Conservation (phyloP, 352 stramenopile species). For the Blastocystis sp. region DNA sequence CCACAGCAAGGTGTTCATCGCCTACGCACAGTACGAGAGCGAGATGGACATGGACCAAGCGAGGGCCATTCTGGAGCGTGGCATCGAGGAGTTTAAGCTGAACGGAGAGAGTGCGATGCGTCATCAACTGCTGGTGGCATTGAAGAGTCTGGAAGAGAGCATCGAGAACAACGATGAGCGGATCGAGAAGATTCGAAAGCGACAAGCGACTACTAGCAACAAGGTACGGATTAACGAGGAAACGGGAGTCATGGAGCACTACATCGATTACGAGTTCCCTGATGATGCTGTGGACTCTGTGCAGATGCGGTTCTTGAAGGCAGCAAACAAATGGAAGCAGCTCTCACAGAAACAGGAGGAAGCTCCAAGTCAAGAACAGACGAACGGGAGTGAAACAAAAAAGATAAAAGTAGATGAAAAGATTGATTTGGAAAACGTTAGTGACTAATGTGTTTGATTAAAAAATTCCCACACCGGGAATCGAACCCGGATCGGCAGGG, state of each 20-base stretch:
- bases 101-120: slow-evolving; percentile 68
- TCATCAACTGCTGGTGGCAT: slow-evolving; percentile 9
- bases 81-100: slow-evolving; percentile 70
- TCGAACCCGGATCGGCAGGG: slow-evolving; percentile 62
- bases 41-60: slow-evolving; percentile 66
- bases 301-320: slow-evolving; percentile 93
- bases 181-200: slow-evolving; percentile 82
- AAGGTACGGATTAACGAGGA: slow-evolving; percentile 86
- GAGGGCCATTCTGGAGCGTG: slow-evolving; percentile 31
- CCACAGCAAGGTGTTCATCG: slow-evolving; percentile 93
- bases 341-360: slow-evolving; percentile 64
- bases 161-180: slow-evolving; percentile 82
- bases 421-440: slow-evolving; percentile 65
- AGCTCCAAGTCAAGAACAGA: slow-evolving; percentile 42
- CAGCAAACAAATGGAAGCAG: slow-evolving; percentile 90
- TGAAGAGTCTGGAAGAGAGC: slow-evolving; percentile 67
- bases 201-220: slow-evolving; percentile 89
- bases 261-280: slow-evolving; percentile 97
- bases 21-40: slow-evolving; percentile 80
- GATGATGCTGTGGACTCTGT: slow-evolving; percentile 88
- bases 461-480: slow-evolving; percentile 59
- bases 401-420: slow-evolving; percentile 60
- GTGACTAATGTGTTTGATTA: background rate
- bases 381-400: slow-evolving; percentile 44
- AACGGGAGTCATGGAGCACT: slow-evolving; percentile 87